Evolutionary conservation across 345 rosid species (phyloP), one percentile per base, ranked within the genome.

Genomic region (Hibiscus tridactylites): DNA sequence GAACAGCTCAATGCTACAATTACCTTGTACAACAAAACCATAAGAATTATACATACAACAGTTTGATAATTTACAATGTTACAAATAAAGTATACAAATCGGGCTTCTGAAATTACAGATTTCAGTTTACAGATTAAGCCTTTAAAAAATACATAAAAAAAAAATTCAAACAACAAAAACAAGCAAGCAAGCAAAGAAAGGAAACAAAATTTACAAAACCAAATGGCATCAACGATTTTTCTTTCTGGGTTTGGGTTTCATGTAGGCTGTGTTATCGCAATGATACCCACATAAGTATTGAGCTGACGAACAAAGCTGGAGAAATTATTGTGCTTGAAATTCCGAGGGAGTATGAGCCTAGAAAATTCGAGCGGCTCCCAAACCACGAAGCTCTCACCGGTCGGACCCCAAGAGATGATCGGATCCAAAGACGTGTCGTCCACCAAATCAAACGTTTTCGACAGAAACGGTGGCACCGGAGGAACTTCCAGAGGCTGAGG

Each of bases 291-390:
- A 73, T 92, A 95, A 84, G 99, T 95, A 79, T 92, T 95, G 67
- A 95, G 88, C 82, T 95, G 98, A 67, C 98, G 85, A 74, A 94
- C 95, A 73, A 94, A 94, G 78, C 99, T 95, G 79, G 99, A 92
- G 87, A 95, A 92, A 64, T 95, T 95, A 78, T 87, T 88, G 83
- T 95, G 99, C 89, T 95, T 95, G 88, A 95, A 95, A 66, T 87
- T 87, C 69, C 92, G 73, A 0, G 99, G 99, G 59, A 95, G 97
- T 12, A 90, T 79, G 72, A 79, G 26, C 77, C 91, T 83, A 2
- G 99, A 78, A 62, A 95, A 92, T 73, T 95, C 98, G 6, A 89
- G 60, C 8, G 98, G 94, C 39, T 95, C 92, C 98, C 97, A 89
- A 16, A 95, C 97, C 2, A 95, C 92, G 76, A 95, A 95, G 81